A percentile compares a stretch with the other conserved stretches of the same genome.
These are phyloP conservation scores for Antrodiella citrinella DNA, from an alignment of 768 basidiomycete species.

Conservation along the genomic window DNA sequence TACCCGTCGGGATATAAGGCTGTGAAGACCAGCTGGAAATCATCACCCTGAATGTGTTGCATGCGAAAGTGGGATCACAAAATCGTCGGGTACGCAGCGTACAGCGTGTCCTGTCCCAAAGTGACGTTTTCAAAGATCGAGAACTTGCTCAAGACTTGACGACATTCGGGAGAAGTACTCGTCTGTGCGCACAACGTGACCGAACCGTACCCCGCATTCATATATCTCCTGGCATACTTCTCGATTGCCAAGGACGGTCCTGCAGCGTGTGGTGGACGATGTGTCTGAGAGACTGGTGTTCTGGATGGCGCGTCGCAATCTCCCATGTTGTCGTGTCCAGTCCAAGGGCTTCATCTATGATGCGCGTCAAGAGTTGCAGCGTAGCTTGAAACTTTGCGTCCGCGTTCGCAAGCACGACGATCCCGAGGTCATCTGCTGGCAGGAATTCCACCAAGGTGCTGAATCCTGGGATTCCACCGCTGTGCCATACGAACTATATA, in stretches of 20 bases:
- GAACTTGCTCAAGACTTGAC: constrained; percentile 22
- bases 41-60: constrained; percentile 10
- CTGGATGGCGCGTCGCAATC: too few species aligned
- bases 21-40: constrained; percentile 18
- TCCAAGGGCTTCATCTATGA: constrained; percentile 8
- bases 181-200: constrained; percentile 28
- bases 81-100: constrained; percentile 25
- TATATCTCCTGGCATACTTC: constrained; percentile 29
- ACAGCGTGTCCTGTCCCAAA: constrained; percentile 1
- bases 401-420: constrained; percentile 21
- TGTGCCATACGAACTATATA: constrained; percentile 18
- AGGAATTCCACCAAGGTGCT: constrained; percentile 24
- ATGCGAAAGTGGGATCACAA: constrained; percentile 33
- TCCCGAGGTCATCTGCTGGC: constrained; percentile 28
- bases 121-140: constrained; percentile 16
- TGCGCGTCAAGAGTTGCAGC: constrained; percentile 5
- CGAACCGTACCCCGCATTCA: constrained; percentile 29
- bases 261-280: neutral
- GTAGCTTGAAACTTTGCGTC: constrained; percentile 6
- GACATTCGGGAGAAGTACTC: constrained; percentile 17
- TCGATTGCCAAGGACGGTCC: constrained; percentile 10
- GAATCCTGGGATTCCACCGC: constrained; percentile 28
- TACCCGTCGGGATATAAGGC: constrained; percentile 30
- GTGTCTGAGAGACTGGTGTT: neutral
- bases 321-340: neutral